Conservation (phyloP, 129 eudicot species). For the Kitagawia praeruptora region DNA sequence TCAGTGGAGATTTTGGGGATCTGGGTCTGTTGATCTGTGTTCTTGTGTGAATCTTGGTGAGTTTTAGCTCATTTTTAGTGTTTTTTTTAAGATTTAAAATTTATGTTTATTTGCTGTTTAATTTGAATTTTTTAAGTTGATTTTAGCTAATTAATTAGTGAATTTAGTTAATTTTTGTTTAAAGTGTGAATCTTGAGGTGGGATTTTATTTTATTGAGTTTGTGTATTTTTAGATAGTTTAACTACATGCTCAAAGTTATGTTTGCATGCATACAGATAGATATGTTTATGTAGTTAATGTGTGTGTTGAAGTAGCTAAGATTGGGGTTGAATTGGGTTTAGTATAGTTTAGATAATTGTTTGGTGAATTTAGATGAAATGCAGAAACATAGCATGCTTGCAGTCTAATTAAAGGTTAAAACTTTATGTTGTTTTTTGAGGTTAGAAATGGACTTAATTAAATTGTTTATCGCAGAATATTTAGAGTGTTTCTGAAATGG, state of each 20-base stretch:
- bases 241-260: background rate
- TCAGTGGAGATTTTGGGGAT: constrained; percentile 8
- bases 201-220: background rate
- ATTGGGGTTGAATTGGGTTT: background rate
- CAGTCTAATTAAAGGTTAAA: background rate
- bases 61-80: background rate
- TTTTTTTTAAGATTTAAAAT: background rate
- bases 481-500: background rate
- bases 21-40: background rate
- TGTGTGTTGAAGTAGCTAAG: background rate
- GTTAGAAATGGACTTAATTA: background rate
- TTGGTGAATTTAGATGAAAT: background rate
- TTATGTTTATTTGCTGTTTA: background rate
- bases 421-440: background rate
- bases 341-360: background rate
- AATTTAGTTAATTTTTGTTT: background rate
- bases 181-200: background rate
- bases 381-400: background rate
- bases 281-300: background rate
- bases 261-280: background rate
- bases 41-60: background rate
- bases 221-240: background rate
- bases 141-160: background rate
- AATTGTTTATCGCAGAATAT: background rate
- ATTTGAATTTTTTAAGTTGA: background rate